Conservation (phyloP, 805 yeast species). For the Saccharomycopsis lassenensis region DNA sequence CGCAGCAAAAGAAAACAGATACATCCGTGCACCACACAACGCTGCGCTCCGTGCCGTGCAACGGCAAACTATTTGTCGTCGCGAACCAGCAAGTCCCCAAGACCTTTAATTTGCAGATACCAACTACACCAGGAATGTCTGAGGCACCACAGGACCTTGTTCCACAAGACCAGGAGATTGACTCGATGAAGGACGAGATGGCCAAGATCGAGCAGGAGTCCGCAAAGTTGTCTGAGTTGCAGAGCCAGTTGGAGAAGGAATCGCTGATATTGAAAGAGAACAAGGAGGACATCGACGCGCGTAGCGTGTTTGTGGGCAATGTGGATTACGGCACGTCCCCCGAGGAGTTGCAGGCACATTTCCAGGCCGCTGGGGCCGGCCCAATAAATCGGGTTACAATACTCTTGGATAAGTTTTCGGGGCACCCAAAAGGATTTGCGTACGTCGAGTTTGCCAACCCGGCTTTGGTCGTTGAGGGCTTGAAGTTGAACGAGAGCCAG, state of each 20-base stretch:
- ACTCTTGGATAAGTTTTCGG: slow-evolving; percentile 58
- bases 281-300: slow-evolving; percentile 59
- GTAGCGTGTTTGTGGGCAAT: slow-evolving; percentile 74
- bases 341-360: slow-evolving; percentile 66
- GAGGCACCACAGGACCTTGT: too few relatives aligned
- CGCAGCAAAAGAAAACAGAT: too few relatives aligned
- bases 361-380: slow-evolving; percentile 49
- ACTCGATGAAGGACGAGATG: slow-evolving; percentile 31
- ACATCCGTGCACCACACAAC: too few relatives aligned
- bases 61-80: too few relatives aligned
- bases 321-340: slow-evolving; percentile 76
- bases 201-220: slow-evolving; percentile 52
- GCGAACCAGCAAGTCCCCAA: too few relatives aligned
- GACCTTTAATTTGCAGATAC: too few relatives aligned
- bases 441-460: slow-evolving; percentile 73
- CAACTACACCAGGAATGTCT: too few relatives aligned
- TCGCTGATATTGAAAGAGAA: slow-evolving; percentile 32
- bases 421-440: slow-evolving; percentile 81
- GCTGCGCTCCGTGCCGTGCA: too few relatives aligned
- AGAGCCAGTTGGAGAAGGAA: slow-evolving; percentile 35
- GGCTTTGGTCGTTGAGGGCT: slow-evolving; percentile 52
- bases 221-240: slow-evolving; percentile 47
- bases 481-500: slow-evolving; percentile 50
- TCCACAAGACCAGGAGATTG: slow-evolving; percentile 15
- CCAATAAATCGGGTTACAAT: slow-evolving; percentile 69